Base-by-base conservation (phyloP, 148 eudicot genomes). In the Cornus florida region DNA sequence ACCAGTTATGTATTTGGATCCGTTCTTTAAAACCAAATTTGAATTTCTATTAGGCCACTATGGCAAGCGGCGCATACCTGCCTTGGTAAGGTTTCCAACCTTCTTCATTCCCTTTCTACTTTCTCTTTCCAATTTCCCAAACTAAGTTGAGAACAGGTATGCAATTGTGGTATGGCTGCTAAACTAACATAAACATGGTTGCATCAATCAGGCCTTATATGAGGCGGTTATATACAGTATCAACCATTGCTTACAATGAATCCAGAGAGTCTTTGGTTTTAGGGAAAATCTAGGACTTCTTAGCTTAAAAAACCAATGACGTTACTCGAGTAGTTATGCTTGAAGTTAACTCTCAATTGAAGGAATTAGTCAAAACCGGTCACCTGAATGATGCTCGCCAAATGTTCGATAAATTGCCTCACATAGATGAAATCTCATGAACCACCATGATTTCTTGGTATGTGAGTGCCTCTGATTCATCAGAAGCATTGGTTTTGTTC, bases 371-470 rank as follows among this genome's bases (percentile, higher is more conserved):
- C 6, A 85, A 85, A 88, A n/a, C 70, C 3, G 93, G 94, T 56
- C 69, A 78, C 16, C 72, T 95, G 70, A 77, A 71, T 23, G 84
- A 86, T 82, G 98, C 97, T 4, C 97, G 94, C 67, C 48, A 86
- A 4, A 24, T 94, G 89, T 92, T 94, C 72, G 94, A 92, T 67
- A 80, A 80, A 82, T 82, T 93, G 91, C 88, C 89, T 5, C 89
- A 79, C 17, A 89, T 93, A 86, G 92, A 95, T 72, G 92, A 76
- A 80, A 82, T 93, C 68, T 77, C 98, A 11, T 95, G 96, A 94
- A 91, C 97, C 17, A 91, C 83, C 16, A 74, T 95, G 66, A 91
- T 95, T 56, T 85, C 96, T 7, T 97, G 97, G 59, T 95, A 93
- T 79, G 92, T 93, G 9, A 84, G 67, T 72, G 84, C 85, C 7